These are phyloP conservation scores for Tetrapisispora fleetii DNA, from an alignment of 805 yeast genomes.

Conservation along the genomic window DNA sequence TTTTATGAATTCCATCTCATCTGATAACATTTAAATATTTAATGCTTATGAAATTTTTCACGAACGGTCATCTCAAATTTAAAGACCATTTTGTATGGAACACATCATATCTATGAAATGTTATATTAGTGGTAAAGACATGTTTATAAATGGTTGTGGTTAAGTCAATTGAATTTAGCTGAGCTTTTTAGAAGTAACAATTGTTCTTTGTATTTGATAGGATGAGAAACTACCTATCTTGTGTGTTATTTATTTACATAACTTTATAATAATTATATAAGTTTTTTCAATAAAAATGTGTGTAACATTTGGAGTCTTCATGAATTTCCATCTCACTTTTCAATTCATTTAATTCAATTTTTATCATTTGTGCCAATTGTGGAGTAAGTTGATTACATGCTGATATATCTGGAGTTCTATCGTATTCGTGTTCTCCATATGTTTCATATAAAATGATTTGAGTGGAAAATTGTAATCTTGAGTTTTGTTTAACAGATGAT, in stretches of 20 bases:
- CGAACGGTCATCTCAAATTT: background rate
- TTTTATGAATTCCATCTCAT: background rate
- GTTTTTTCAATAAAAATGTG: slow-evolving; percentile 64
- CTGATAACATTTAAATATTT: background rate
- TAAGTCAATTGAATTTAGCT: no score
- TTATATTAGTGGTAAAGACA: no score
- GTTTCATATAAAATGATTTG: slow-evolving; percentile 79
- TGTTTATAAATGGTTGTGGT: no score
- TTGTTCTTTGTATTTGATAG: background rate
- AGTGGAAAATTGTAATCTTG: slow-evolving; percentile 58
- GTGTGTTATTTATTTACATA: background rate
- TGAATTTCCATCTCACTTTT: slow-evolving; percentile 80
- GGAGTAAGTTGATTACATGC: slow-evolving; percentile 91
- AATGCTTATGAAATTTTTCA: background rate
- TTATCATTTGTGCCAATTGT: slow-evolving; percentile 71
- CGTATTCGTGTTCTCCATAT: slow-evolving; percentile 73
- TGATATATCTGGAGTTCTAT: slow-evolving; percentile 84
- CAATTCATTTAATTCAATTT: slow-evolving; percentile 71
- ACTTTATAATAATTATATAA: background rate
- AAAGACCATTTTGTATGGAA: background rate
- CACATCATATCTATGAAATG: no score
- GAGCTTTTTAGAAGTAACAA: background rate
- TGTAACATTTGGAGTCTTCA: slow-evolving; percentile 63
- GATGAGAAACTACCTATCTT: background rate
- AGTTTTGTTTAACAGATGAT: background rate